These are phyloP conservation scores for Liriodendron chinense DNA, from an alignment of 164 flowering plant species.

Conservation along the genomic window DNA sequence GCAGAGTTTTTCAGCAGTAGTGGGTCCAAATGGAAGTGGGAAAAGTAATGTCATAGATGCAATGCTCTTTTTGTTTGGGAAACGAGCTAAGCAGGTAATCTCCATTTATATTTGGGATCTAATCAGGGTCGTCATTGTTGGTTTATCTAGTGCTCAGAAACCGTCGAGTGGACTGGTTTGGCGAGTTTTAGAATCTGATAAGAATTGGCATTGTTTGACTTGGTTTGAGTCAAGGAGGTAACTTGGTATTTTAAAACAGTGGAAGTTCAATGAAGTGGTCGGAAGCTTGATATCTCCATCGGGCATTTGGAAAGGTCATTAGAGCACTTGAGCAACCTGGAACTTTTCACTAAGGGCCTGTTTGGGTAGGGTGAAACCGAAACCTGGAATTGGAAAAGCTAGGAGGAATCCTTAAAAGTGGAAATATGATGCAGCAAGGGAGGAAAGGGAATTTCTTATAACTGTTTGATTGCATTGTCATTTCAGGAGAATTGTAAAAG, in stretches of 20 bases:
- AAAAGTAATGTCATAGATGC: slow-evolving; percentile 98
- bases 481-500: too few species aligned
- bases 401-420: too few species aligned
- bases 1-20: slow-evolving; percentile 96
- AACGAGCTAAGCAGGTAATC: slow-evolving; percentile 89
- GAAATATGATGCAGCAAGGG: too few species aligned
- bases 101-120: not conserved
- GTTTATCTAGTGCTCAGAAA: too few species aligned
- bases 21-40: slow-evolving; percentile 98
- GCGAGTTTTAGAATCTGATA: not conserved
- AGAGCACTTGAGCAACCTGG: not conserved
- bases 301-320: not conserved
- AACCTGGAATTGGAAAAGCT: too few species aligned
- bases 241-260: not conserved
- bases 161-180: not conserved
- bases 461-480: too few species aligned
- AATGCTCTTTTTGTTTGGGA: slow-evolving; percentile 95
- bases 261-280: not conserved
- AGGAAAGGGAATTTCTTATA: too few species aligned
- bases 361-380: too few species aligned
- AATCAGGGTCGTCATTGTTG: not conserved
- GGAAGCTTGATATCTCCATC: not conserved
- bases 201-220: not conserved
- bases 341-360: not conserved
- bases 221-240: not conserved